Base-by-base conservation (phyloP, 179 eudicot species). In the Nepenthes alata region DNA sequence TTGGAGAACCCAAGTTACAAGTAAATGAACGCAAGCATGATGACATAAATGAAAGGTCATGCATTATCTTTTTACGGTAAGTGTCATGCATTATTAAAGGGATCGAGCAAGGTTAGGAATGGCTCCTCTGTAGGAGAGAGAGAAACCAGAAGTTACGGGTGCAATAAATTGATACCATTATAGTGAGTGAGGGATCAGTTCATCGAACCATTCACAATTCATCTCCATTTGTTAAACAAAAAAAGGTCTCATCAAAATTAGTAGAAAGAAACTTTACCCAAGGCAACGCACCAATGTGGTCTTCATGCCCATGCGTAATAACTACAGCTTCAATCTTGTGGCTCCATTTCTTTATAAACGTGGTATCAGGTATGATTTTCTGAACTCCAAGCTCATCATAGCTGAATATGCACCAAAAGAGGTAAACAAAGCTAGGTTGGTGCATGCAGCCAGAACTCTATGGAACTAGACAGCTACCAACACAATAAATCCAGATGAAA, bases 211-310 rank as follows among this genome's bases (percentile, higher is more conserved):
- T 2, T 11, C 6, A 52, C 4, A 13, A 52, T 52, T 52, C 52
- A 11, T 52, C 25, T 11, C 16, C 55, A 52, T 52, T 52, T n/a
- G 25, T 13, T 49, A 2, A 5, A 49, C 53, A 25, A 49, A 2
- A 9, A 3, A 7, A 52, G 3, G 3, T n/a, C 55, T 25, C 6
- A n/a, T 3, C 6, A 4, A 56, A 35, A 69, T 74, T 61, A 66
- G 58, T 60, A 77, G 79, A 61, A 76, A 77, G 84, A 78, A 81
- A 74, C 80, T 78, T 89, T 89, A 93, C 98, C 98, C 98, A 93
- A 61, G 98, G 98, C 84, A 93, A 87, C 74, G 98, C 98, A 81
- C 98, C 98, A 79, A 93, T 89, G 88, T 93, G 98, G 74, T 93
- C 98, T 82, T 93, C 98, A 66, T 93, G 98, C 34, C 98, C 98